Percentiles rank a stretch among this genome's conserved stretches.
phyloP scores from a whole-genome alignment of 306 rosid species.

The Gastrolobium villosum region DNA sequence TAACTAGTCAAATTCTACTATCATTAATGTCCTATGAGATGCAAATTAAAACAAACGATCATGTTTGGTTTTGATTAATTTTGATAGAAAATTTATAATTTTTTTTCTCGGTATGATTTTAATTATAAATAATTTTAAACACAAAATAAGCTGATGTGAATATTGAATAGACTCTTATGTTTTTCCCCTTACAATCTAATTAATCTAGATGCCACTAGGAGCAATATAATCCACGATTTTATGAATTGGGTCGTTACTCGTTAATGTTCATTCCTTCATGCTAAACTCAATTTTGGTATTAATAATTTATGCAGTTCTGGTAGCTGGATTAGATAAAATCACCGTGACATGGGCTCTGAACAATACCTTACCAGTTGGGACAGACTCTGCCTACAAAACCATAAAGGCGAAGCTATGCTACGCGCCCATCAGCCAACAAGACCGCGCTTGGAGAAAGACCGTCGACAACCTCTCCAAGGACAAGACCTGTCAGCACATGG shows the following conservation, averaged over 20 bases:
- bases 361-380: conserved; percentile 59
- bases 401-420: conserved; percentile 77
- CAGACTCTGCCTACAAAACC: conserved; percentile 73
- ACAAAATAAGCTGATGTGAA: background rate
- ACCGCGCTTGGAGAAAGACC: conserved; percentile 94
- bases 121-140: background rate
- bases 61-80: background rate
- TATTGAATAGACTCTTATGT: background rate
- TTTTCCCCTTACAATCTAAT: background rate
- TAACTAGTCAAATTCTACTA: background rate
- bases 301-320: conserved; percentile 66
- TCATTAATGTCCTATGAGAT: background rate
- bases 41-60: background rate
- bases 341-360: conserved; percentile 72
- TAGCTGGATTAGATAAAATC: conserved; percentile 73
- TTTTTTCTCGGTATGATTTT: background rate
- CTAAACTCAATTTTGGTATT: background rate
- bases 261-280: background rate
- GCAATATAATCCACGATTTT: background rate
- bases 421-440: conserved; percentile 82
- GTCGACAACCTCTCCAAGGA: conserved; percentile 67
- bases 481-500: conserved; percentile 78
- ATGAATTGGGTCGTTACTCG: background rate
- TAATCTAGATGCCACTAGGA: background rate
- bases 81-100: background rate